These are phyloP conservation scores for Exobasidium cylindrosporum DNA, from an alignment of 1,284 basidiomycete genomes.

Conservation along the genomic window DNA sequence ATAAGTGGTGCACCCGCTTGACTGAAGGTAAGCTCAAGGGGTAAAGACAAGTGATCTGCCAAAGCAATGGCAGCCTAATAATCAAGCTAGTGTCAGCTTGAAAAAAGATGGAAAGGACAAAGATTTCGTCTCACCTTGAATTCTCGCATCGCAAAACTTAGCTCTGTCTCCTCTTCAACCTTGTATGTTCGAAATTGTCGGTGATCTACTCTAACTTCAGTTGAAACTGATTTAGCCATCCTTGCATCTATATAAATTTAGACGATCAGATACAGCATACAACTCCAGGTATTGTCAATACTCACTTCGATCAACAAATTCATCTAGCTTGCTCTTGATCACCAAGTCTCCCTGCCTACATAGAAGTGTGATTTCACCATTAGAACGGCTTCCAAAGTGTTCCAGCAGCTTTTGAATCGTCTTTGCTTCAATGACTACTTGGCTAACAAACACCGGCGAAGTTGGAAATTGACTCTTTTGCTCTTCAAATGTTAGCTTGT, in stretches of 20 bases:
- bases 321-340: not conserved
- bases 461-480: not conserved
- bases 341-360: not conserved
- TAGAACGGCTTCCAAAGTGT: not conserved
- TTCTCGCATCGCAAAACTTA: not conserved
- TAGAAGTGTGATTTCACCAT: constrained; percentile 8
- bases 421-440: not conserved
- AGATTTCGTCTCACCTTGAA: too few relatives aligned
- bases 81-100: too few relatives aligned
- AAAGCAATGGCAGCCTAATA: constrained; percentile 2
- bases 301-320: not conserved
- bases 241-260: not conserved
- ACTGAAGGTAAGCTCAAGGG: not conserved
- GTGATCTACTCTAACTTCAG: not conserved
- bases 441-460: not conserved
- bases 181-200: not conserved
- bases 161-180: not conserved
- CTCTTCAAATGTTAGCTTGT: constrained; percentile 34
- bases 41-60: not conserved
- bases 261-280: too few relatives aligned
- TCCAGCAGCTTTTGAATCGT: constrained; percentile 6
- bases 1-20: not conserved
- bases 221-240: not conserved
- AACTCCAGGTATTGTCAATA: not conserved
- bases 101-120: too few relatives aligned